phyloP scores from a whole-genome alignment of 805 yeast genomes.

The Starmerella powellii region DNA sequence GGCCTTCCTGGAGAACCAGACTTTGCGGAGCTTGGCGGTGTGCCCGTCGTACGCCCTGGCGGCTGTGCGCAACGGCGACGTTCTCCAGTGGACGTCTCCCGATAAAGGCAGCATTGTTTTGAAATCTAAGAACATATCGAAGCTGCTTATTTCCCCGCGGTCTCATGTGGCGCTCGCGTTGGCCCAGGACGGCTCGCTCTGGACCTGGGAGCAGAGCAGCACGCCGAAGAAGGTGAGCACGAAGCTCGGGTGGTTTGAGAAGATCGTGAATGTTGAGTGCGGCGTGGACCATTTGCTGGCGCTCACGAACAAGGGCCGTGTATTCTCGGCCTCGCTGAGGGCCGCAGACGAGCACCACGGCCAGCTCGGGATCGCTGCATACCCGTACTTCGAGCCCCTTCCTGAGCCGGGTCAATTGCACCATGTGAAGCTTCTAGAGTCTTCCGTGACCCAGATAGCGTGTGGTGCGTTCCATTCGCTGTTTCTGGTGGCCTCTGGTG shows the following conservation, averaged over 20 bases:
- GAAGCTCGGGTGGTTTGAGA: slow-evolving; percentile 36
- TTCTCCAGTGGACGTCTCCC: slow-evolving; percentile 49
- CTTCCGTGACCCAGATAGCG: slow-evolving; percentile 46
- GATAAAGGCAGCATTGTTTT: slow-evolving; percentile 32
- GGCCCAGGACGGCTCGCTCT: slow-evolving; percentile 32
- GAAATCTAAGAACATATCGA: slow-evolving; percentile 36
- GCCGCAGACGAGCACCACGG: slow-evolving; percentile 38
- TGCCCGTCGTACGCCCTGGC: slow-evolving; percentile 40
- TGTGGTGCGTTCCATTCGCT: slow-evolving; percentile 65
- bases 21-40: slow-evolving; percentile 45
- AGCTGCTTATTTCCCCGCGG: slow-evolving; percentile 7
- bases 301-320: slow-evolving; percentile 46
- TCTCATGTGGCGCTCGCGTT: slow-evolving; percentile 23
- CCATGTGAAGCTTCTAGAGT: slow-evolving; percentile 49
- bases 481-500: slow-evolving; percentile 54
- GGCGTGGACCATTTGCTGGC: slow-evolving; percentile 66
- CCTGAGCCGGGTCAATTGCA: slow-evolving; percentile 40
- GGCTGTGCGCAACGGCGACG: slow-evolving; percentile 54
- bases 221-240: not conserved
- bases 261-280: slow-evolving; percentile 39
- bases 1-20: slow-evolving; percentile 49
- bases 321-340: slow-evolving; percentile 48
- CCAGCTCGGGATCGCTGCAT: slow-evolving; percentile 71
- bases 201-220: slow-evolving; percentile 13
- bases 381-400: slow-evolving; percentile 49